Conservation (phyloP, 2,329 filamentous ascomycete species). For the Epichloe gansuensis region DNA sequence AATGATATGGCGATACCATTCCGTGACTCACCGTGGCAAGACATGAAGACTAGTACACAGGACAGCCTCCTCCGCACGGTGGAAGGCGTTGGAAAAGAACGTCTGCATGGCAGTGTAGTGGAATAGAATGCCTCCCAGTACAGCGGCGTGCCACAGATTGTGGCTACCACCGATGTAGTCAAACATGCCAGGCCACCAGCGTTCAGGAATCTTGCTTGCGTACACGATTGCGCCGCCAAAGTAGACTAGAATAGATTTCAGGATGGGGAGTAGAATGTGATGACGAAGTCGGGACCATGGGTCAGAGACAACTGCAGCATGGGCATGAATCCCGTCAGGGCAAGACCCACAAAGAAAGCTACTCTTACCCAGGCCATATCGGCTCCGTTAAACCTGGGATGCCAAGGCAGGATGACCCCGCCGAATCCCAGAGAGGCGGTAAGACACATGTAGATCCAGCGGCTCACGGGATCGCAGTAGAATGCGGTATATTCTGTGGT, state of each 20-base stretch:
- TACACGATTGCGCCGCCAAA: conserved; percentile 76
- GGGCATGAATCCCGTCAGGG: conserved; percentile 78
- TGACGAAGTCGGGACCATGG: conserved; percentile 68
- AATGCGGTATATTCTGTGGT: conserved; percentile 98
- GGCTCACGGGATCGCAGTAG: conserved; percentile 85
- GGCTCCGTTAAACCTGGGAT: conserved; percentile 81
- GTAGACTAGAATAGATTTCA: conserved; percentile 81
- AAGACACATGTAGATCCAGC: conserved; percentile 73
- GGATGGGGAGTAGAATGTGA: conserved; percentile 76
- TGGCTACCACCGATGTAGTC: conserved; percentile 93
- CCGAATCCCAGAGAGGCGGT: conserved; percentile 73
- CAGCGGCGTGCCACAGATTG: conserved; percentile 94
- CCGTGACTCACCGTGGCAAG: not conserved
- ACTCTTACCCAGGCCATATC: conserved; percentile 93
- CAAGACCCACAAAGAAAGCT: conserved; percentile 79
- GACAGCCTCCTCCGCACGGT: conserved; percentile 50
- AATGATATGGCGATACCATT: not conserved
- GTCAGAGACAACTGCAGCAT: conserved; percentile 72
- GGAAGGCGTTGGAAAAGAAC: conserved; percentile 73
- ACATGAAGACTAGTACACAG: conserved; percentile 31
- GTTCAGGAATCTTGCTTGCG: conserved; percentile 82
- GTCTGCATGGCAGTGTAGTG: conserved; percentile 95
- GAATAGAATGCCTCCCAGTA: conserved; percentile 90
- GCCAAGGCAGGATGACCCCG: conserved; percentile 89
- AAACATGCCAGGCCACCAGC: conserved; percentile 85